Percentiles rank a stretch among this genome's conserved stretches.
phyloP scores from a whole-genome alignment of 176 grass and related monocot genomes.

The Pontederia paniculata region DNA sequence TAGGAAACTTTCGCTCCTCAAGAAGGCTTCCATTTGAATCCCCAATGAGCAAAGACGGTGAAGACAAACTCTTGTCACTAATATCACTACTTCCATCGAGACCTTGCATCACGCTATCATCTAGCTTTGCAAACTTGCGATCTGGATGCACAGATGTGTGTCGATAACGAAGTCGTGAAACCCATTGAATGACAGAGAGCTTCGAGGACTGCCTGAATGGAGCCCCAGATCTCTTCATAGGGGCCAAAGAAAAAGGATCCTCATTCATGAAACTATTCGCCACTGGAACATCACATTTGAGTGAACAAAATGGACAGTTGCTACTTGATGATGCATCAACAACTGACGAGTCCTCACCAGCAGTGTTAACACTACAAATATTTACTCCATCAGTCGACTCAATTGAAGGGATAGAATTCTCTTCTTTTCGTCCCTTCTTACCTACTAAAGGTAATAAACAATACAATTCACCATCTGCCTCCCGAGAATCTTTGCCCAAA shows the following conservation, averaged over 20 bases:
- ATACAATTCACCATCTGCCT: slow-evolving; percentile 36
- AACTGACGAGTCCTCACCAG: slow-evolving; percentile 16
- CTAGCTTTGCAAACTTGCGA: slow-evolving; percentile 38
- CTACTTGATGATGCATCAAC: slow-evolving; percentile 23
- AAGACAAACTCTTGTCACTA: slow-evolving; percentile 22
- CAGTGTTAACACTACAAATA: slow-evolving; percentile 26
- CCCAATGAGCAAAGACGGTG: slow-evolving; percentile 21
- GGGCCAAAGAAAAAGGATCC: slow-evolving; percentile 9
- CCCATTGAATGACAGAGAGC: slow-evolving; percentile 66
- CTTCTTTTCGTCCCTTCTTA: slow-evolving; percentile 11
- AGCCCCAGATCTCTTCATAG: slow-evolving; percentile 20
- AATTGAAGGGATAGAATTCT: slow-evolving; percentile 34
- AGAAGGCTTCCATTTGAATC: slow-evolving; percentile 43
- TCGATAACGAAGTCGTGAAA: slow-evolving; percentile 50
- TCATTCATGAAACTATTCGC: slow-evolving; percentile 15
- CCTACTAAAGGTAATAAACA: slow-evolving; percentile 27
- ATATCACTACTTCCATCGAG: slow-evolving; percentile 31
- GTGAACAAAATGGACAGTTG: slow-evolving; percentile 22
- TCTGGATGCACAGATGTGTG: slow-evolving; percentile 45
- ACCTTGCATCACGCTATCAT: slow-evolving; percentile 25
- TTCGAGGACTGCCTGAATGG: slow-evolving; percentile 35
- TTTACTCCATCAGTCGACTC: slow-evolving; percentile 11
- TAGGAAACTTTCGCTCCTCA: slow-evolving; percentile 45
- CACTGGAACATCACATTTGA: slow-evolving; percentile 13
- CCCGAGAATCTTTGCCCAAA: slow-evolving; percentile 3